These are phyloP conservation scores for Paracamarosporium sp. DNA, from an alignment of 2,329 filamentous ascomycete species.

Conservation along the genomic window DNA sequence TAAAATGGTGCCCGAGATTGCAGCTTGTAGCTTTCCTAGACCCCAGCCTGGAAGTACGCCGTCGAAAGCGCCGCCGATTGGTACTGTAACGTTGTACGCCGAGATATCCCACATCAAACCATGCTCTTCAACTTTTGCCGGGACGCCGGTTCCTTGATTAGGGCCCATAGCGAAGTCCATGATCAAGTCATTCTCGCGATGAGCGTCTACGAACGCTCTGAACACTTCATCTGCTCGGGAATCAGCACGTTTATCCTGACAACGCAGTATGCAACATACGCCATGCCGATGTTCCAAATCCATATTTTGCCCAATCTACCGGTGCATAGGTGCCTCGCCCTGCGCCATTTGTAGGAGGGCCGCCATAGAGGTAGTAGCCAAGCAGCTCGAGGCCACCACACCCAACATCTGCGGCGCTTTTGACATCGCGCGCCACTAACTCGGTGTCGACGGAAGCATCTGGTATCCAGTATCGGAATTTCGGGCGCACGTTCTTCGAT, in stretches of 20 bases:
- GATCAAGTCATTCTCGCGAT: constrained; percentile 44
- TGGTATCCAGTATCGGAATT: constrained; percentile 32
- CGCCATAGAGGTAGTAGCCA: constrained; percentile 28
- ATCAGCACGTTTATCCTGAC: constrained; percentile 26
- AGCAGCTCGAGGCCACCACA: constrained; percentile 27
- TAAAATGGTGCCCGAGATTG: constrained; percentile 6
- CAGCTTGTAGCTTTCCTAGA: constrained; percentile 26
- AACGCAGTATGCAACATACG: constrained; percentile 28
- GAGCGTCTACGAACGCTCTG: constrained; percentile 31
- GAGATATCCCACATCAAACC: constrained; percentile 23
- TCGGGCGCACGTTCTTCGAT: constrained; percentile 18
- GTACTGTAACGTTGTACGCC: constrained; percentile 17
- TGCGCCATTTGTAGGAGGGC: not conserved
- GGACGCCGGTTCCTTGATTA: constrained; percentile 57
- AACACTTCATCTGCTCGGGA: constrained; percentile 13
- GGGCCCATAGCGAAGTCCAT: constrained; percentile 58
- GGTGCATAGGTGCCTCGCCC: not conserved
- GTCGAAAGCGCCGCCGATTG: constrained; percentile 7
- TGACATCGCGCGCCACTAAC: constrained; percentile 17
- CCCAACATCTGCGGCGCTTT: constrained; percentile 11
- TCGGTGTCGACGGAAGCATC: constrained; percentile 22
- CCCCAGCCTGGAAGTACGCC: constrained; percentile 45
- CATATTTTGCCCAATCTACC: constrained; percentile 47
- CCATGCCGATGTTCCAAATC: constrained; percentile 49
- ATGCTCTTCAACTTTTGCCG: constrained; percentile 28